Evolutionary conservation across 306 rosid genomes (phyloP), one percentile per base, ranked within the genome.

Genomic region (Macrotyloma uniflorum): DNA sequence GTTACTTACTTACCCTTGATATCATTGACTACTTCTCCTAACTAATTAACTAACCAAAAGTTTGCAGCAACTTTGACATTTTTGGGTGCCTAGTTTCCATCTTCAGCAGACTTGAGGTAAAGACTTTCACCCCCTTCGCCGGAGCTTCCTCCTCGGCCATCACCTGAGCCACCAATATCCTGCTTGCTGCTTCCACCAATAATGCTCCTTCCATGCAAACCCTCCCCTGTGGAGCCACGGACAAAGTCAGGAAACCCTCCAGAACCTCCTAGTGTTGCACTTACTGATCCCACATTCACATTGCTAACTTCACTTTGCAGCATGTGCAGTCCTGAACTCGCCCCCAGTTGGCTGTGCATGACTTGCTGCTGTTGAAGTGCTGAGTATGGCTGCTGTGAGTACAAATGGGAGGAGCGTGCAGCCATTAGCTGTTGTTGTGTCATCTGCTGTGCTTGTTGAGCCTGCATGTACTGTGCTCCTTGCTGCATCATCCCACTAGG

Each of bases 391-490:
- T 95, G 98, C 80, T 92, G 98, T 5, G 83, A 26, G 76, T 93
- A 95, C 89, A 95, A 4, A 85, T 93, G 90, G 73, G 97, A 88
- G n/a, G 98, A 93, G 6, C 99, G 88, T 0, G 93, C 96, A 1
- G 93, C 98, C 98, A 95, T 93, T 46, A 95, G 93, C 0, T 94
- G 88, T 26, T 95, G 99, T 0, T 82, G 98, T 3, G 96, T 82
- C 93, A 95, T 91, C 83, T 89, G 98, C 78, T 89, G 98, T 12
- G 89, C 88, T 63, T 89, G 93, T 30, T 89, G 97, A 54, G 87
- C 93, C 86, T 93, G 99, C 93, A 91, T 82, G 91, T 95, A 95
- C 68, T 91, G 97, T 5, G 84, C 90, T 88, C 96, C 98, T 18
- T 90, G 89, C 74, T 90, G 98, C 93, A 95, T 87, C 4, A 90